These are phyloP conservation scores for Diaporthe sp. DNA, from an alignment of 2,329 filamentous ascomycete species.

Conservation along the genomic window DNA sequence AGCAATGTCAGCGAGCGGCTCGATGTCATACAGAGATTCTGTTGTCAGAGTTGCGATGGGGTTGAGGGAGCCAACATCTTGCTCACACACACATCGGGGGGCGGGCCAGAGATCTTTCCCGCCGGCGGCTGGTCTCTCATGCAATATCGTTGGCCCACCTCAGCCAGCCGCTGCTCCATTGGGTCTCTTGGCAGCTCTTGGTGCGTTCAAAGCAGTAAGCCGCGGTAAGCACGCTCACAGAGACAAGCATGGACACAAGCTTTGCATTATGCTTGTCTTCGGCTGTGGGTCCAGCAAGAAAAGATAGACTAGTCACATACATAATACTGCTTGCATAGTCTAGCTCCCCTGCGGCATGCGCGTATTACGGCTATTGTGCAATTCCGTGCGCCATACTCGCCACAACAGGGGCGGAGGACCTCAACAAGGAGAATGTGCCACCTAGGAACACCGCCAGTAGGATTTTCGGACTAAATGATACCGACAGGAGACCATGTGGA, in stretches of 20 bases:
- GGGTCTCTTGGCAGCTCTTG: not conserved
- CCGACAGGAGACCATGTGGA: not conserved
- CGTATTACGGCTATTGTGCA: not conserved
- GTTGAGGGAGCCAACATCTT: not conserved
- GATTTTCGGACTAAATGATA: not conserved
- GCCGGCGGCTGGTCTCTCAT: not conserved
- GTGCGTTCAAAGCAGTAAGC: not conserved
- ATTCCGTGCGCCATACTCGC: not conserved
- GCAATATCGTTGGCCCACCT: not conserved
- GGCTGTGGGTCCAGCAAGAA: not conserved
- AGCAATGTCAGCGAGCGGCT: not conserved
- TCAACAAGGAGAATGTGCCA: not conserved
- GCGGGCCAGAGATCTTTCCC: conserved; percentile 1
- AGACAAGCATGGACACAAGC: conserved; percentile 29
- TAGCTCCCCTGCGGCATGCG: no score
- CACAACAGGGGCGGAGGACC: not conserved
- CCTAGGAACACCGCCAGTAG: not conserved
- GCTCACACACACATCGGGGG: not conserved
- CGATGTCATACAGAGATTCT: not conserved
- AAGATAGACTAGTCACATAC: not conserved
- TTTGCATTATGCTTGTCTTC: conserved; percentile 18
- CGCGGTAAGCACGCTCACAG: not conserved
- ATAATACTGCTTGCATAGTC: not conserved
- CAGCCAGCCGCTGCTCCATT: not conserved
- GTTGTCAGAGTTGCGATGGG: not conserved